Conservation (phyloP, 352 stramenopile genomes). For the Blastocystis hominis region DNA sequence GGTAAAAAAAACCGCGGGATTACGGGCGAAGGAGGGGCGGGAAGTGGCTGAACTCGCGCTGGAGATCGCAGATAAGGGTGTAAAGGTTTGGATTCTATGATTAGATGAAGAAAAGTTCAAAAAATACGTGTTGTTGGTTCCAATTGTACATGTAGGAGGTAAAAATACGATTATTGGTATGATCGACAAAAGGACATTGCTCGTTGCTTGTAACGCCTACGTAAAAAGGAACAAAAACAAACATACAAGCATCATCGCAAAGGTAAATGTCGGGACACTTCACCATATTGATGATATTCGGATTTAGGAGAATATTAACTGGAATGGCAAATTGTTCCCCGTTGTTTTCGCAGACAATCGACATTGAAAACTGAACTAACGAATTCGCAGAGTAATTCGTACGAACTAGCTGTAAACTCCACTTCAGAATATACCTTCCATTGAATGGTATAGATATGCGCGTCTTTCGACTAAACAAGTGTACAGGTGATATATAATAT, state of each 20-base stretch:
- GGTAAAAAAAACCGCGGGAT: neutral
- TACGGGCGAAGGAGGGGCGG: conserved; percentile 12
- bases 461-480: neutral
- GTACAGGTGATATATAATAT: neutral
- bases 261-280: conserved; percentile 5
- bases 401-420: too few relatives aligned
- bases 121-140: neutral
- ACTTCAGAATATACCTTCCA: neutral
- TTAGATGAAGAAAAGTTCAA: neutral
- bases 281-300: neutral
- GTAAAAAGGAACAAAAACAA: neutral
- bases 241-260: neutral
- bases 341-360: neutral
- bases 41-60: neutral
- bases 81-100: neutral
- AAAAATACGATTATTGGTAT: neutral
- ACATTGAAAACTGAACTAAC: neutral
- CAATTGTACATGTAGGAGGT: neutral
- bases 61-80: neutral
- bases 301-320: neutral
- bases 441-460: neutral
- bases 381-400: too few relatives aligned
- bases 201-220: neutral
- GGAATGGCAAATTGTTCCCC: conserved; percentile 3
- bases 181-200: neutral